These are phyloP conservation scores for Podaxis sp. DNA, from an alignment of 768 basidiomycete species.

Conservation along the genomic window DNA sequence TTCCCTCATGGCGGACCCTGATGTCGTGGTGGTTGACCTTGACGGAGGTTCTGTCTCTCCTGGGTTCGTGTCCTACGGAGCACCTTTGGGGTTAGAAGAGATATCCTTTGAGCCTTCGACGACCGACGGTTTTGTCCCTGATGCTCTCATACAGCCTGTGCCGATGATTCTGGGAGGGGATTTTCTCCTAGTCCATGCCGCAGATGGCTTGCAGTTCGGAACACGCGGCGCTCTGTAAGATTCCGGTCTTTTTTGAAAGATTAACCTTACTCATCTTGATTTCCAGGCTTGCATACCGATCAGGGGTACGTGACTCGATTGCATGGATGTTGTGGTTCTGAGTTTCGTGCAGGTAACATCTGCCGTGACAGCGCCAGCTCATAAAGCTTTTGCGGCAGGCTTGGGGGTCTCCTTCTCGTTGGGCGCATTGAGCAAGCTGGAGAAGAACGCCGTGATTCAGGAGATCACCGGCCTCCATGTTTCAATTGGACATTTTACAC, in stretches of 20 bases:
- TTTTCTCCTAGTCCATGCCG: slow-evolving; percentile 58
- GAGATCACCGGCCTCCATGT: slow-evolving; percentile 69
- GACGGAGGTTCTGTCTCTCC: slow-evolving; percentile 68
- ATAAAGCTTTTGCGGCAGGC: slow-evolving; percentile 55
- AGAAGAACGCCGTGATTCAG: slow-evolving; percentile 62
- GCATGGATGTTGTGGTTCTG: background rate
- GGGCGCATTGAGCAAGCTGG: slow-evolving; percentile 57
- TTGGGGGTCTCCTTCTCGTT: slow-evolving; percentile 67
- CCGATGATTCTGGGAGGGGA: slow-evolving; percentile 54
- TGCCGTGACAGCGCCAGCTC: slow-evolving; percentile 61
- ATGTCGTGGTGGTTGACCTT: slow-evolving; percentile 53
- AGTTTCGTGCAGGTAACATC: slow-evolving; percentile 43
- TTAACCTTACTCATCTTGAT: background rate
- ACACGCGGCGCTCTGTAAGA: slow-evolving; percentile 73
- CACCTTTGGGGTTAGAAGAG: slow-evolving; percentile 67
- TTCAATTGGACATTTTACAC: slow-evolving; percentile 47
- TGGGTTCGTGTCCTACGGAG: slow-evolving; percentile 70
- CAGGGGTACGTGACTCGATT: slow-evolving; percentile 48
- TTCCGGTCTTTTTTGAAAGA: slow-evolving; percentile 1
- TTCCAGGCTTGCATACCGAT: slow-evolving; percentile 63
- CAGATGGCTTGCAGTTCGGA: slow-evolving; percentile 70
- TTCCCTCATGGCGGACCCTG: slow-evolving; percentile 16
- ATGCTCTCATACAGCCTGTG: slow-evolving; percentile 46
- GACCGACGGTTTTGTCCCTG: slow-evolving; percentile 61
- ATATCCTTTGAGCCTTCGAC: slow-evolving; percentile 71